Evolutionary conservation across 2,329 filamentous ascomycete genomes (phyloP).

Genomic region (Aspergillus jensenii): DNA sequence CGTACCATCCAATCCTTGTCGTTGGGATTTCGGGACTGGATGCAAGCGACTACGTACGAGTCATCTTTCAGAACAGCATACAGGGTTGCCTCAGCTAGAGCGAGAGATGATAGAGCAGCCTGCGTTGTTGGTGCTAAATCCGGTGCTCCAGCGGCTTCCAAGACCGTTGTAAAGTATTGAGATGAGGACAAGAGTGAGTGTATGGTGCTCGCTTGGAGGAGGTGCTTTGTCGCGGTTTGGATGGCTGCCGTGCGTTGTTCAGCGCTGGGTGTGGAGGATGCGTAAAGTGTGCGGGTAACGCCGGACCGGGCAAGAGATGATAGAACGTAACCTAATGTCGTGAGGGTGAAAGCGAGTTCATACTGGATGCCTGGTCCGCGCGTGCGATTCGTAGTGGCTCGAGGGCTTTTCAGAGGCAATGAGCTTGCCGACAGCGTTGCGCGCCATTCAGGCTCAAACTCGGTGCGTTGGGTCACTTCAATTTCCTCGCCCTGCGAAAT

Average conservation of each 20-base stretch:
- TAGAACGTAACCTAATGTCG: constrained; percentile 73
- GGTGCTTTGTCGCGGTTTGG: constrained; percentile 70
- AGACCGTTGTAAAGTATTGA: constrained; percentile 41
- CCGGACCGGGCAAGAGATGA: constrained; percentile 69
- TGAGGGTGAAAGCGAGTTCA: constrained; percentile 77
- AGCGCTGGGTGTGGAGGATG: constrained; percentile 59
- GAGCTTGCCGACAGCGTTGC: constrained; percentile 62
- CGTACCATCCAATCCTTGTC: constrained; percentile 98
- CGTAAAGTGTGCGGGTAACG: constrained; percentile 69
- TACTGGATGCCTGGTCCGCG: constrained; percentile 74
- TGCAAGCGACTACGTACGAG: constrained; percentile 79
- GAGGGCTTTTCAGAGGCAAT: constrained; percentile 32
- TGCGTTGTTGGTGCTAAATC: constrained; percentile 51
- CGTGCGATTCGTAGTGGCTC: constrained; percentile 56
- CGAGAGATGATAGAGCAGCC: constrained; percentile 53
- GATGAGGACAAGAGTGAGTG: constrained; percentile 69
- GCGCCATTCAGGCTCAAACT: constrained; percentile 76
- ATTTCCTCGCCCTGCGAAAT: constrained; percentile 57
- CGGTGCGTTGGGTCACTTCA: constrained; percentile 65
- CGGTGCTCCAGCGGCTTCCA: constrained; percentile 20
- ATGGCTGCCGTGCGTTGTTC: constrained; percentile 71
- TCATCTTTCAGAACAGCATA: constrained; percentile 92
- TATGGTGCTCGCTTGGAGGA: constrained; percentile 76
- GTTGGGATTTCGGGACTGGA: constrained; percentile 76
- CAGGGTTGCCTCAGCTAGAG: constrained; percentile 84